Conservation (phyloP, 768 basidiomycete genomes). For the Termitomyces sp. region DNA sequence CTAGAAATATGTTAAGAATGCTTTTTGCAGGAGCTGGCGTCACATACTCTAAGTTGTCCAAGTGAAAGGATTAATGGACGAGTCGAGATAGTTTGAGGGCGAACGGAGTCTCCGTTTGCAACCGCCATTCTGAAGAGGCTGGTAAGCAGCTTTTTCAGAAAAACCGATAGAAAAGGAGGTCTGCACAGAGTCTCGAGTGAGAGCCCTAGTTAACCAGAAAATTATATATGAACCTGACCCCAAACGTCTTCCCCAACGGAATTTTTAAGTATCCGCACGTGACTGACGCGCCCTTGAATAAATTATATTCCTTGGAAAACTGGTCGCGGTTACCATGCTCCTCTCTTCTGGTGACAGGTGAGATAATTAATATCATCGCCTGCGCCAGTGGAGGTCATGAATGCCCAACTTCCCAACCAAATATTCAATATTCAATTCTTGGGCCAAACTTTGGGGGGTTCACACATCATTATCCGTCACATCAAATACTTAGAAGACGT, state of each 20-base stretch:
- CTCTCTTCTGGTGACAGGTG: neutral
- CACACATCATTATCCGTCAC: neutral
- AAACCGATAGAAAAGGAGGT: slow-evolving; percentile 17
- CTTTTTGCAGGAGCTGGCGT: slow-evolving; percentile 11
- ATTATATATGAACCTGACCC: slow-evolving; percentile 40
- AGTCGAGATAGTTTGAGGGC: slow-evolving; percentile 35
- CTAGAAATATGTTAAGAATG: slow-evolving; percentile 33
- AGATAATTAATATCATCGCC: neutral
- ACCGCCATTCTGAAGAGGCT: slow-evolving; percentile 34
- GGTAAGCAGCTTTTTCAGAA: slow-evolving; percentile 19
- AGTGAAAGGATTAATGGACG: slow-evolving; percentile 47
- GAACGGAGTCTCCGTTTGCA: slow-evolving; percentile 34
- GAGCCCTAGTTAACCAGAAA: slow-evolving; percentile 24
- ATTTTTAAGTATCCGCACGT: slow-evolving; percentile 33
- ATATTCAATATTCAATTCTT: neutral
- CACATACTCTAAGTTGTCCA: slow-evolving; percentile 51
- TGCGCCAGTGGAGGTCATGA: neutral
- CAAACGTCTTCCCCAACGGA: slow-evolving; percentile 44
- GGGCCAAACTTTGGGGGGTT: slow-evolving; percentile 8
- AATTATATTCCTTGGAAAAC: neutral
- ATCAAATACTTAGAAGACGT: slow-evolving; percentile 5
- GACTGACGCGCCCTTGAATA: slow-evolving; percentile 22
- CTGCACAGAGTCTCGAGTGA: slow-evolving; percentile 21
- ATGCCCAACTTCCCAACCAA: neutral
- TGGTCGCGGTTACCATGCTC: neutral